Percentiles rank a stretch among this genome's conserved stretches.
Evolutionary conservation across 139 green algal species (phyloP).

Genomic region (Chloropicon primus): DNA sequence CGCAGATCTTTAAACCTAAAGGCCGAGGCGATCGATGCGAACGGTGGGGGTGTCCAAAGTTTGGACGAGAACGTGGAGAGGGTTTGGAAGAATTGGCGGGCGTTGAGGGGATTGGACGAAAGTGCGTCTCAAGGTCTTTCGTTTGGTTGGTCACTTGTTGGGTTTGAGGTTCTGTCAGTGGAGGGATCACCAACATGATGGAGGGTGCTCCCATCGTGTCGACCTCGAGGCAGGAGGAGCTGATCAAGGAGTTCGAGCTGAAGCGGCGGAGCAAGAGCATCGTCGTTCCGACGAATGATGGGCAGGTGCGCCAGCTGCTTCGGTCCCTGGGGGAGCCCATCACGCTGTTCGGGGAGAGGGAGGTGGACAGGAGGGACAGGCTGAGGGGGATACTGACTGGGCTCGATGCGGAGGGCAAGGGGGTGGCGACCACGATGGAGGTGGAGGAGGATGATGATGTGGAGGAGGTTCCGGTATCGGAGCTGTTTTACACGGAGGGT

Average conservation of each 20-base stretch:
- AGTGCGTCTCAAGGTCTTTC: too few relatives aligned
- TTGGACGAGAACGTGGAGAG: too few relatives aligned
- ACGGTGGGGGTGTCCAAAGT: too few relatives aligned
- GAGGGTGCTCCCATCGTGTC: too few relatives aligned
- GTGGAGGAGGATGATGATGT: neutral
- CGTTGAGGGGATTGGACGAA: too few relatives aligned
- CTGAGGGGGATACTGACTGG: conserved; percentile 63
- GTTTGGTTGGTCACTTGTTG: too few relatives aligned
- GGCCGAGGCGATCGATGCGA: too few relatives aligned
- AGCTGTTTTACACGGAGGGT: conserved; percentile 93
- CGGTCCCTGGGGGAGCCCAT: conserved; percentile 70
- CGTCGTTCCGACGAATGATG: conserved; percentile 60
- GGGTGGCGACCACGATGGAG: neutral
- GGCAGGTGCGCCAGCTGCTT: conserved; percentile 55
- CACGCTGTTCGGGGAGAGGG: conserved; percentile 88
- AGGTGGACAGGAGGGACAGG: conserved; percentile 55
- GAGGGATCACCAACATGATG: neutral
- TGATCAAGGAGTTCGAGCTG: conserved; percentile 61
- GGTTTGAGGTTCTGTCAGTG: neutral
- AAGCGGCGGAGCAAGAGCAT: conserved; percentile 37
- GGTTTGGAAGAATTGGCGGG: too few relatives aligned
- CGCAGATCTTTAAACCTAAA: too few relatives aligned
- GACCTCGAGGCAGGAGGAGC: conserved; percentile 52
- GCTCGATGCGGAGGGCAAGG: conserved; percentile 42
- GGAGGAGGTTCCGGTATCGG: conserved; percentile 21